Conservation (phyloP, 495 filamentous ascomycete species). For the Penicilliopsis zonata region DNA sequence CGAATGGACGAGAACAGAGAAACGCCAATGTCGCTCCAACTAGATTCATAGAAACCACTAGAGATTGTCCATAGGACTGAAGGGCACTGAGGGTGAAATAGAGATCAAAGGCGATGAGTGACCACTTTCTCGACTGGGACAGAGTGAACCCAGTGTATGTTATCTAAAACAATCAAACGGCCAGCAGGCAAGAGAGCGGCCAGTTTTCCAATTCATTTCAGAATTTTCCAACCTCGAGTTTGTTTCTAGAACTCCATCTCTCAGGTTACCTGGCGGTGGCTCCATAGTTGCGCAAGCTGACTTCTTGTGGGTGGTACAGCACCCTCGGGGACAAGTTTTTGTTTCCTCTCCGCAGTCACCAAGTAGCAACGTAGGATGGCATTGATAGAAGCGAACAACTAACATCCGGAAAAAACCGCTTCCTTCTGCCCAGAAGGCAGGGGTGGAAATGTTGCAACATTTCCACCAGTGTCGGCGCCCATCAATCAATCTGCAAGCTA, state of each 20-base stretch:
- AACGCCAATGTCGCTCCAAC: not conserved
- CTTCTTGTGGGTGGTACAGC: conserved; percentile 63
- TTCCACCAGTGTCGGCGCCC: conserved; percentile 47
- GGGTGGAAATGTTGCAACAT: conserved; percentile 12
- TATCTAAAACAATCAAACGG: conserved; percentile 7
- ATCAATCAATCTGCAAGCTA: conserved; percentile 43
- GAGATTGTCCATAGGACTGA: conserved; percentile 1
- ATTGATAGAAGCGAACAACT: conserved; percentile 56
- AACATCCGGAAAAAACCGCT: conserved; percentile 79
- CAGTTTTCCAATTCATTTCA: conserved; percentile 25
- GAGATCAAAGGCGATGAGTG: conserved; percentile 10
- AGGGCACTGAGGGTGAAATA: not conserved
- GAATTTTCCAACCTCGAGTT: conserved; percentile 19
- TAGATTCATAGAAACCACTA: conserved; percentile 1
- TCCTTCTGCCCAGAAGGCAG: conserved; percentile 30
- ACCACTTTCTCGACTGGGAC: conserved; percentile 1
- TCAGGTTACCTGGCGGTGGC: conserved; percentile 8
- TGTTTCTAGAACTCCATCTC: conserved; percentile 21
- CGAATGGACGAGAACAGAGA: conserved; percentile 4
- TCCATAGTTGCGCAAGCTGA: conserved; percentile 14
- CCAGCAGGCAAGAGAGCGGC: conserved; percentile 7
- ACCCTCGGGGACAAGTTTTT: conserved; percentile 79
- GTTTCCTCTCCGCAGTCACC: conserved; percentile 53
- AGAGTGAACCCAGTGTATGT: conserved; percentile 11
- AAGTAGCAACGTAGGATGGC: conserved; percentile 42